phyloP scores from a whole-genome alignment of 352 stramenopile species.

The Globisporangium spiculum region DNA sequence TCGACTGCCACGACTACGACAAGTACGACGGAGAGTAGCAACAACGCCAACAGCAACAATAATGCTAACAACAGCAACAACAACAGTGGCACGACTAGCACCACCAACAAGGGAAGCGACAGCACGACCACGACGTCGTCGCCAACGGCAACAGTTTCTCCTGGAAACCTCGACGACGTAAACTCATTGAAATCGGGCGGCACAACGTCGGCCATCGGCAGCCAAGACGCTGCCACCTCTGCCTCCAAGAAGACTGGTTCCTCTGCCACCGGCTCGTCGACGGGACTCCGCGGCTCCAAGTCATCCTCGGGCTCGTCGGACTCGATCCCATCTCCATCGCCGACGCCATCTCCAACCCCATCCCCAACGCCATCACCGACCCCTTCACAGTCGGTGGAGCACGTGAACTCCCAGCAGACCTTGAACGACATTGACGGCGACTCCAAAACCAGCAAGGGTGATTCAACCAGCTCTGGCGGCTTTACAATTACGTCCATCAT shows the following conservation, averaged over 20 bases:
- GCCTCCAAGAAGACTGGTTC: background rate
- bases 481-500: conserved; percentile 45
- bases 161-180: conserved; percentile 13
- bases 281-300: conserved; percentile 14
- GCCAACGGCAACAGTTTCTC: conserved; percentile 8
- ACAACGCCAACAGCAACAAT: conserved; percentile 10
- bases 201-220: conserved; percentile 12
- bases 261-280: background rate
- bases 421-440: conserved; percentile 34
- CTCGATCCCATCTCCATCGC: conserved; percentile 3
- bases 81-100: background rate
- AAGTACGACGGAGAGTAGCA: conserved; percentile 5
- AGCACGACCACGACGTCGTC: conserved; percentile 4
- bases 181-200: background rate
- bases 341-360: conserved; percentile 1
- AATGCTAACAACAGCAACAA: conserved; percentile 17
- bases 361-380: conserved; percentile 5
- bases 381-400: conserved; percentile 8
- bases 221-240: conserved; percentile 2
- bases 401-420: conserved; percentile 29
- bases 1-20: conserved; percentile 13
- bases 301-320: conserved; percentile 12
- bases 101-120: background rate
- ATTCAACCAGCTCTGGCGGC: background rate
- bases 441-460: conserved; percentile 17